A percentile compares a stretch with the other conserved stretches of the same genome.
Evolutionary conservation across 2,329 filamentous ascomycete genomes (phyloP).

Genomic region (Didymella sp.): DNA sequence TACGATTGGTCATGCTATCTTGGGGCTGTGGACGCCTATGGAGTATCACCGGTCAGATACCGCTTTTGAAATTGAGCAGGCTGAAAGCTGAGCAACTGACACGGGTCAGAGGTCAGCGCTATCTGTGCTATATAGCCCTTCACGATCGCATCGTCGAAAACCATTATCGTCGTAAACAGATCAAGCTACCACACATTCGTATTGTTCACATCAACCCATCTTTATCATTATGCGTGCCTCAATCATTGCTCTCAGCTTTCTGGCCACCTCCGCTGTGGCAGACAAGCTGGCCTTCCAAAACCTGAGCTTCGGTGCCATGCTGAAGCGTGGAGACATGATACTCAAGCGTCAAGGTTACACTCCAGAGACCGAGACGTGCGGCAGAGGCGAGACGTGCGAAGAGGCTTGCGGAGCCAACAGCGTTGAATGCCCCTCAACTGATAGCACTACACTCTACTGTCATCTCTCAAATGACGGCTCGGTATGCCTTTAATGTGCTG

Average conservation of each 20-base stretch:
- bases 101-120: background rate
- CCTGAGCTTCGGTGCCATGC: slow-evolving; percentile 48
- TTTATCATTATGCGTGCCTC: slow-evolving; percentile 42
- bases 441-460: slow-evolving; percentile 60
- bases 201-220: background rate
- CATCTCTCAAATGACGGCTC: slow-evolving; percentile 61
- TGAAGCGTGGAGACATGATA: slow-evolving; percentile 48
- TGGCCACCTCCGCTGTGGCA: slow-evolving; percentile 27
- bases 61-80: background rate
- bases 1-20: background rate
- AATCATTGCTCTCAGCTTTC: slow-evolving; percentile 28
- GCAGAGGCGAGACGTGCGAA: slow-evolving; percentile 60
- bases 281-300: slow-evolving; percentile 40
- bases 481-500: background rate
- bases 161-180: background rate
- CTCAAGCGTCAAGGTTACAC: slow-evolving; percentile 49
- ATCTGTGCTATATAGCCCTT: background rate
- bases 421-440: slow-evolving; percentile 59
- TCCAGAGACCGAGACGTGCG: slow-evolving; percentile 61
- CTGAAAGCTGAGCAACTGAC: background rate
- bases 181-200: background rate
- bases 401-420: slow-evolving; percentile 63
- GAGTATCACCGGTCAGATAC: background rate
- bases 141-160: background rate
- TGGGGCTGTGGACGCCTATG: background rate